Evolutionary conservation across 176 grass and related monocot genomes (phyloP).

Genomic region (Oryza punctata): DNA sequence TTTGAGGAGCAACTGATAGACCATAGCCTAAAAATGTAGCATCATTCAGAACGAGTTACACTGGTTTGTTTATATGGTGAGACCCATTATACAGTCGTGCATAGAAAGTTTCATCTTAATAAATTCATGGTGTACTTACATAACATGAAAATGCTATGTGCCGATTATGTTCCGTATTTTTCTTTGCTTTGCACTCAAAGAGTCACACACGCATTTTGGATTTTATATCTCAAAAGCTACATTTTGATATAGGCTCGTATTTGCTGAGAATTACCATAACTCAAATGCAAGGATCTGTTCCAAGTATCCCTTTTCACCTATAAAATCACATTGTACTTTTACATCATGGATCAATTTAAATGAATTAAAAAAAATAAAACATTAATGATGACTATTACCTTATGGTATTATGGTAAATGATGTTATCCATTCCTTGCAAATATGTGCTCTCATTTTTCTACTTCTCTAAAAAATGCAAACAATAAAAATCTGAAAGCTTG

Average conservation of each 20-base stretch:
- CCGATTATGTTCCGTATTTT: not conserved
- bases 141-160: not conserved
- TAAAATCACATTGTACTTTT: not conserved
- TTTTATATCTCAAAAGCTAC: not conserved
- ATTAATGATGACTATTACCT: not conserved
- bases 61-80: not conserved
- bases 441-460: not conserved
- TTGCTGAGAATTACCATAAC: not conserved
- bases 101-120: not conserved
- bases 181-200: not conserved
- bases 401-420: not conserved
- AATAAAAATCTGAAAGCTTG: not conserved
- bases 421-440: not conserved
- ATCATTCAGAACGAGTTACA: not conserved
- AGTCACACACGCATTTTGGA: not conserved
- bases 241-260: not conserved
- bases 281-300: not conserved
- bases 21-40: not conserved
- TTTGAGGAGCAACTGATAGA: not conserved
- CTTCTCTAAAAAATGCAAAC: not conserved
- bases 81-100: not conserved
- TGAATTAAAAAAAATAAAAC: not conserved
- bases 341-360: not conserved
- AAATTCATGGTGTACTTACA: not conserved
- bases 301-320: not conserved